These are phyloP conservation scores for Ramaria sp. DNA, from an alignment of 768 basidiomycete species.

Conservation along the genomic window DNA sequence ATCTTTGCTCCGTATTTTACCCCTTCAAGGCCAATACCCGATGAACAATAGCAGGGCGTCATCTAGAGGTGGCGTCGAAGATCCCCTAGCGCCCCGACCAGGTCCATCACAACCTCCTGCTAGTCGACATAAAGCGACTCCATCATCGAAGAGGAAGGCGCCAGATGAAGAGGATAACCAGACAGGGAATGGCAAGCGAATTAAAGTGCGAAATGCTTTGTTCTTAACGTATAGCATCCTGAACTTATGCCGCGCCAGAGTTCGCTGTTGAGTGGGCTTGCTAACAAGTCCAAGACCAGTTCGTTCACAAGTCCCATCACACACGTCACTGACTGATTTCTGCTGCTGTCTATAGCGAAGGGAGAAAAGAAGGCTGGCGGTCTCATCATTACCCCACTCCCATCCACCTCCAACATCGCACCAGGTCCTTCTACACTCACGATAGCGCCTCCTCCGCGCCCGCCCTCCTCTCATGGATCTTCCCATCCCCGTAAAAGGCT, in stretches of 20 bases:
- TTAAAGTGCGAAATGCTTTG: neutral
- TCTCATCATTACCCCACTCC: constrained; percentile 7
- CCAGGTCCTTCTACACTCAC: neutral
- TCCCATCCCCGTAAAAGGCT: too few relatives aligned
- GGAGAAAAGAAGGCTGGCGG: constrained; percentile 6
- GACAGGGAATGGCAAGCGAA: neutral
- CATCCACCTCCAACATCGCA: neutral
- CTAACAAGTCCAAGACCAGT: constrained; percentile 4
- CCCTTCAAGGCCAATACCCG: neutral
- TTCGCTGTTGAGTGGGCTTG: neutral
- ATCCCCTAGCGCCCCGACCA: constrained; percentile 1
- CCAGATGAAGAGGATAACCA: neutral
- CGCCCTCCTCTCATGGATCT: neutral
- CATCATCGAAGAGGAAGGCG: neutral
- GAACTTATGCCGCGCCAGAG: neutral
- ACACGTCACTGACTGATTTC: constrained; percentile 1
- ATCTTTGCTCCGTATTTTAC: neutral
- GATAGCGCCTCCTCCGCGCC: neutral
- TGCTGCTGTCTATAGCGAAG: constrained; percentile 7
- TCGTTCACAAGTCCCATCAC: neutral
- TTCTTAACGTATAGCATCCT: neutral
- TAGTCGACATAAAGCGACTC: neutral
- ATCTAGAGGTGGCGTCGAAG: neutral
- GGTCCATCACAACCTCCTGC: neutral
- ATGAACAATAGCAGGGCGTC: neutral